Base-by-base conservation (phyloP, 1,139 yeast genomes). In the Suhomyces yuchorum region DNA sequence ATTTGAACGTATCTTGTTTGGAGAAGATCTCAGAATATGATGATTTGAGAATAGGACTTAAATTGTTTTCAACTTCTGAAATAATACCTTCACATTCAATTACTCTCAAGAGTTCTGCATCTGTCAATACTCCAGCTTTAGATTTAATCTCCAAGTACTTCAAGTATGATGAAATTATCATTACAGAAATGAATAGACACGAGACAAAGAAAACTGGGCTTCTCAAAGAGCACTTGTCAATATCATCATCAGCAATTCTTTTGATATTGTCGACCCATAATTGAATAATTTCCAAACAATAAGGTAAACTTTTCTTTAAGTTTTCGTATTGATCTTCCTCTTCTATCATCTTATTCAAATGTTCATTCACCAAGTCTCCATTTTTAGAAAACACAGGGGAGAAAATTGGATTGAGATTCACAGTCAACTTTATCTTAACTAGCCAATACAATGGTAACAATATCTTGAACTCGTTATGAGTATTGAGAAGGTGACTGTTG, bases 151-250 rank as follows among this genome's bases (percentile, higher is more conserved):
- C 92, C 34, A 85, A 67, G 7, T 72, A 67, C 49, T 75, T 73
- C 51, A 85, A 65, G 56, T 82, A 84, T 50, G 84, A 87, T 3
- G 89, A 81, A 48, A 85, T 71, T 38, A 85, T 67, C 47, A 85
- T 63, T 4, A 82, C 68, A 2, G 90, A 73, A 1, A 85, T 78
- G 59, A 84, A 84, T 23, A 85, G 74, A 60, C 88, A 83, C 0
- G 88, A 82, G 37, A 85, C 78, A 58, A 86, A 84, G 61, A 85
- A 84, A 15, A 85, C 86, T 2, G 93, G 93, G 0, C 92, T 85
- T 55, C 89, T 73, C 44, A 84, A 76, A 0, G 87, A 78, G 0
- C 86, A 81, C 58, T 80, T 79, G 51, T 80, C 82, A 2, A 85
- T 81, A 61, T 84, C 85, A 60, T 84, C 85, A 33, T 43, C 43